These are phyloP conservation scores for Verticillium dahliae DNA, from an alignment of 2,329 filamentous ascomycete genomes.

Conservation along the genomic window DNA sequence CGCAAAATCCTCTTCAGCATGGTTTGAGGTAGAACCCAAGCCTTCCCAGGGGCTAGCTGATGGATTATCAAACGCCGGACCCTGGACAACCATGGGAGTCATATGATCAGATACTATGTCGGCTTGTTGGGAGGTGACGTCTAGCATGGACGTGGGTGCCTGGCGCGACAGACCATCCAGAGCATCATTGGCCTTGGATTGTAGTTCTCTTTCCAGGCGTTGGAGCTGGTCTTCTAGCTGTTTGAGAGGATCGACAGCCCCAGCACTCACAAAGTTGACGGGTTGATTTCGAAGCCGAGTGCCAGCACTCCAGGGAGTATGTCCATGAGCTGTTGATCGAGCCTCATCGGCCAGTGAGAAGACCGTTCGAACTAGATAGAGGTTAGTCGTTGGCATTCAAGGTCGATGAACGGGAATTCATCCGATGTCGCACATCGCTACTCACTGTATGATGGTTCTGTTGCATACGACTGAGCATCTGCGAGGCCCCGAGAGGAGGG, in stretches of 20 bases:
- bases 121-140: not conserved
- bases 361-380: not conserved
- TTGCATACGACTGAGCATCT: not conserved
- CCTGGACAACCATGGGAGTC: not conserved
- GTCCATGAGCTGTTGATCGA: conserved; percentile 22
- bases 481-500: not conserved
- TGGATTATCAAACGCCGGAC: not conserved
- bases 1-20: not conserved
- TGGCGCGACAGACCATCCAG: not conserved
- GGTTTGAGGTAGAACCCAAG: not conserved
- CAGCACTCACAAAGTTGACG: conserved; percentile 47
- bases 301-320: conserved; percentile 29
- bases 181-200: conserved; percentile 1
- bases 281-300: conserved; percentile 40
- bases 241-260: conserved; percentile 42
- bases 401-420: not conserved
- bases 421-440: not conserved
- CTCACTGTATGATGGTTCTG: not conserved
- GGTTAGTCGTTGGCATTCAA: not conserved
- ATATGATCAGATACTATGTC: not conserved
- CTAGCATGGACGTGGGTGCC: not conserved
- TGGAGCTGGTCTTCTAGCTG: conserved; percentile 25
- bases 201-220: conserved; percentile 22
- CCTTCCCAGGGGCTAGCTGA: not conserved
- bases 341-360: conserved; percentile 17